Percentiles rank a stretch among this genome's conserved stretches.
These are phyloP conservation scores for Penicillium canariense DNA, from an alignment of 495 filamentous ascomycete genomes.

Conservation along the genomic window DNA sequence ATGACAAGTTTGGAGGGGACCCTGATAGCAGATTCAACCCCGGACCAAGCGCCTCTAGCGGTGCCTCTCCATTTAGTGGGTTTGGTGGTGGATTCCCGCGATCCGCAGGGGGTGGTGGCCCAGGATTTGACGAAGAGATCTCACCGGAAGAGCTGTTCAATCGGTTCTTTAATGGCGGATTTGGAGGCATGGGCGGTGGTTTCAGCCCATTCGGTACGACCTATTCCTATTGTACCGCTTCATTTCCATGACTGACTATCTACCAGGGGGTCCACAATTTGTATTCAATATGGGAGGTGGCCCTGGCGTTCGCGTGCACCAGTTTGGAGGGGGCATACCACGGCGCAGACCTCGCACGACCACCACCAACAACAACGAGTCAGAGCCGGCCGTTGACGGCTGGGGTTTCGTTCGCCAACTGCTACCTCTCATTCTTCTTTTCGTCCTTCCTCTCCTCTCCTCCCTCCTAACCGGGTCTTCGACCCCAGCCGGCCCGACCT, in stretches of 20 bases:
- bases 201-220: slow-evolving; percentile 58
- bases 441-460: slow-evolving; percentile 82
- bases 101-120: slow-evolving; percentile 44
- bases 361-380: slow-evolving; percentile 51
- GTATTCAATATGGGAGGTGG: slow-evolving; percentile 89
- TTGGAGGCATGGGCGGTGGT: slow-evolving; percentile 52
- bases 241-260: slow-evolving; percentile 21
- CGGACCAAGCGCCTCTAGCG: slow-evolving; percentile 42
- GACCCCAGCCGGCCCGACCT: slow-evolving; percentile 59
- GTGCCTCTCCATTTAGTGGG: slow-evolving; percentile 60
- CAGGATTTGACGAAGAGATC: slow-evolving; percentile 84
- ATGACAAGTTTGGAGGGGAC: slow-evolving; percentile 84
- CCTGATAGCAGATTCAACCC: slow-evolving; percentile 81
- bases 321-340: slow-evolving; percentile 71
- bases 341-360: slow-evolving; percentile 68
- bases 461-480: slow-evolving; percentile 68
- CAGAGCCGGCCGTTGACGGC: slow-evolving; percentile 48
- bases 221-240: not conserved
- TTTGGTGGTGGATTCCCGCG: slow-evolving; percentile 61
- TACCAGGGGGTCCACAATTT: slow-evolving; percentile 70
- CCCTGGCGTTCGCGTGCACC: slow-evolving; percentile 79
- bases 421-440: slow-evolving; percentile 82
- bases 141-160: slow-evolving; percentile 96
- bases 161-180: slow-evolving; percentile 78
- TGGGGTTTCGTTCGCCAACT: slow-evolving; percentile 57